Conservation (phyloP, 2,329 filamentous ascomycete genomes). For the Trichoderma semiorbis region DNA sequence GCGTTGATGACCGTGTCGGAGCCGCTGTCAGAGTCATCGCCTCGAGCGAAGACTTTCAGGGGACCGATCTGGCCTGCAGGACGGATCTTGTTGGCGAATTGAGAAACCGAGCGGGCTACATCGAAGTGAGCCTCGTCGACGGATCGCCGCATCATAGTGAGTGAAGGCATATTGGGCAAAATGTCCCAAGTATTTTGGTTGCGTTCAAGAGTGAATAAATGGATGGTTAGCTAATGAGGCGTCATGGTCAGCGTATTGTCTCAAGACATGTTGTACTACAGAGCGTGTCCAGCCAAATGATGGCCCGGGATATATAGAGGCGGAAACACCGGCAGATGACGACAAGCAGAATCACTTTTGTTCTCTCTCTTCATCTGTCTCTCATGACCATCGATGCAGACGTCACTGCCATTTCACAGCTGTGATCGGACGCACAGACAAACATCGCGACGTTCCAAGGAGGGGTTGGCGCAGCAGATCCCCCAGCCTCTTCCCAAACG, state of each 20-base stretch:
- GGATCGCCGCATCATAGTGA: conserved; percentile 14
- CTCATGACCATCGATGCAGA: not conserved
- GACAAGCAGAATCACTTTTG: not conserved
- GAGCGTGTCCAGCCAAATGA: not conserved
- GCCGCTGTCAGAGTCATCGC: conserved; percentile 38
- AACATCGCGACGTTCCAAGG: conserved; percentile 10
- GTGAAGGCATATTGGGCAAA: conserved; percentile 18
- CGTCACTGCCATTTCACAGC: not conserved
- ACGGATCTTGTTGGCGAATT: conserved; percentile 6
- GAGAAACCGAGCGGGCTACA: conserved; percentile 6
- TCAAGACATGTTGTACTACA: not conserved
- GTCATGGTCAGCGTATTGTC: conserved; percentile 12
- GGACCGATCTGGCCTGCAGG: conserved; percentile 7
- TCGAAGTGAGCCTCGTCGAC: conserved; percentile 11
- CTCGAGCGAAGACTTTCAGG: conserved; percentile 6
- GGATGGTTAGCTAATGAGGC: not conserved
- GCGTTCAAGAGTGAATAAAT: conserved; percentile 10
- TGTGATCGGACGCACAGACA: not conserved
- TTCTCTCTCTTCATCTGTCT: not conserved
- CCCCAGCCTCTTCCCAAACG: conserved; percentile 6
- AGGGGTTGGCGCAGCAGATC: conserved; percentile 14
- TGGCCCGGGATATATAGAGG: not conserved
- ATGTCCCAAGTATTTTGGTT: not conserved
- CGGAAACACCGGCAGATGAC: not conserved
- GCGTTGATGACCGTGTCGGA: conserved; percentile 68